phyloP scores from a whole-genome alignment of 306 rosid species.

The Fagus crenata region DNA sequence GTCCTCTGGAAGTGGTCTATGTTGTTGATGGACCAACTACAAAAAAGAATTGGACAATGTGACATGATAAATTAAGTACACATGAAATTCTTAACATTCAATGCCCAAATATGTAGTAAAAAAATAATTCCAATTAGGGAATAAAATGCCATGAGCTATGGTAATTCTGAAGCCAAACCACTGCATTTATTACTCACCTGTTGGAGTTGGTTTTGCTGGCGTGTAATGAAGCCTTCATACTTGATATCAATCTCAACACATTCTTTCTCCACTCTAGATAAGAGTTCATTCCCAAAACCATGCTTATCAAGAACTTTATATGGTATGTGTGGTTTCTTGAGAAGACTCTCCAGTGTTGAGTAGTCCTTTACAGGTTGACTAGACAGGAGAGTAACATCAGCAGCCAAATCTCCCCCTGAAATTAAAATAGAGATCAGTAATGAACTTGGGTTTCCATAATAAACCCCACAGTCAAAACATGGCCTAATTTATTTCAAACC shows the following conservation, averaged over 20 bases:
- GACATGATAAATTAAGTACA: not conserved
- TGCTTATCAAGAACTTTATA: constrained; percentile 76
- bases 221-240: constrained; percentile 91
- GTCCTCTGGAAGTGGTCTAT: constrained; percentile 80
- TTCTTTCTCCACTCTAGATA: constrained; percentile 75
- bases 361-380: constrained; percentile 82
- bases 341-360: constrained; percentile 89
- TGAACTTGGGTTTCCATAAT: not conserved
- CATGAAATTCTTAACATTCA: constrained; percentile 7
- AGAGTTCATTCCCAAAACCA: constrained; percentile 65
- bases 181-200: constrained; percentile 54
- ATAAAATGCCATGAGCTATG: constrained; percentile 4
- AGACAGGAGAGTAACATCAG: constrained; percentile 61
- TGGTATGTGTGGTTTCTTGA: constrained; percentile 90
- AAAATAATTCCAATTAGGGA: not conserved
- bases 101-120: not conserved
- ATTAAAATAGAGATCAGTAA: constrained; percentile 20
- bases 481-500: not conserved
- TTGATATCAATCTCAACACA: constrained; percentile 93
- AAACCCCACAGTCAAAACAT: constrained; percentile 1
- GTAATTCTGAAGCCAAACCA: not conserved
- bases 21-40: constrained; percentile 86
- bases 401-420: constrained; percentile 83
- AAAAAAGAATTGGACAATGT: constrained; percentile 23
- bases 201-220: constrained; percentile 89